These are phyloP conservation scores for Phytophthora sp. DNA, from an alignment of 352 stramenopile species.

Conservation along the genomic window DNA sequence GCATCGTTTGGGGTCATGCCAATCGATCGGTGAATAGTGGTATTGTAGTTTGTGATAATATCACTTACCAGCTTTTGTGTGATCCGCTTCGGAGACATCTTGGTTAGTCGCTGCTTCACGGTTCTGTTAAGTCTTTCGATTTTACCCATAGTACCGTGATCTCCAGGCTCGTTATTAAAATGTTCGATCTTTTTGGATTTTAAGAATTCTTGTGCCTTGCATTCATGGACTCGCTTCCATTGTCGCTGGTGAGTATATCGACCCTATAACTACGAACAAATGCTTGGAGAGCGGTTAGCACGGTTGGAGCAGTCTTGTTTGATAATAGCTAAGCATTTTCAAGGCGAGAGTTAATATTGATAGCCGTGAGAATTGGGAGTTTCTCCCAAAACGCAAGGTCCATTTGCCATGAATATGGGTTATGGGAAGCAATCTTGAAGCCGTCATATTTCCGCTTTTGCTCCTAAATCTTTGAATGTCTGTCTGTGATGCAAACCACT, in stretches of 20 bases:
- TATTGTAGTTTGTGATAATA: constrained; percentile 48
- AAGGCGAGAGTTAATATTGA: constrained; percentile 48
- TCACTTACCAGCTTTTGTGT: constrained; percentile 32
- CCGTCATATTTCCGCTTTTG: constrained; percentile 10
- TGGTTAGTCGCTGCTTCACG: constrained; percentile 36
- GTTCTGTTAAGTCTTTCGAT: too few relatives aligned
- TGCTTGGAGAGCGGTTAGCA: constrained; percentile 31
- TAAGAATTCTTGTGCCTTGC: constrained; percentile 23
- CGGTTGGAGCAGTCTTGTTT: constrained; percentile 37
- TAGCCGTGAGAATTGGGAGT: constrained; percentile 25
- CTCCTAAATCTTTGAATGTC: constrained; percentile 31
- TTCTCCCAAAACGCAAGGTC: constrained; percentile 36
- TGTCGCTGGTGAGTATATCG: too few relatives aligned
- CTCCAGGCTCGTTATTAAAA: constrained; percentile 41
- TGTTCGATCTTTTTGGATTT: constrained; percentile 38
- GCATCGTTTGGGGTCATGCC: constrained; percentile 30
- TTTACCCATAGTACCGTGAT: too few relatives aligned
- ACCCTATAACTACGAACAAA: constrained; percentile 32
- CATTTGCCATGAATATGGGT: constrained; percentile 37
- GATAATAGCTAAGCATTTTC: constrained; percentile 44
- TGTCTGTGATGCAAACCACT: constrained; percentile 18
- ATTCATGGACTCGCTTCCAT: constrained; percentile 43
- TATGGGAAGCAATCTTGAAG: constrained; percentile 1
- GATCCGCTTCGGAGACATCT: constrained; percentile 21
- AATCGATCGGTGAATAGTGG: constrained; percentile 34